Conservation (phyloP, 805 yeast species). For the Wickerhamomyces pijperi region DNA sequence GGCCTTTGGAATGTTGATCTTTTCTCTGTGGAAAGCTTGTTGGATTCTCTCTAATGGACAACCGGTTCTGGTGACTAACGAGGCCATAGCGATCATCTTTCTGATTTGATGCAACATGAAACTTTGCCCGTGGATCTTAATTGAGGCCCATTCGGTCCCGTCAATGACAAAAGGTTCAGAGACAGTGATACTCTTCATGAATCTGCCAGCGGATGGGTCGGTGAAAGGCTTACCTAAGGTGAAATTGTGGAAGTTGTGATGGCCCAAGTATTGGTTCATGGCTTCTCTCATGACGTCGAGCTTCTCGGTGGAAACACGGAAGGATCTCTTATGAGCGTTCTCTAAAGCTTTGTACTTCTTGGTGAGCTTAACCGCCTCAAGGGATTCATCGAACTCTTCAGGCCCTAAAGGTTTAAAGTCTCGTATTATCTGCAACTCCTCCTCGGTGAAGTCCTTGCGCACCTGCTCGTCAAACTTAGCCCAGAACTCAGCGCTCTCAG, state of each 20-base stretch:
- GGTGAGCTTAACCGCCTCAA: slow-evolving; percentile 25
- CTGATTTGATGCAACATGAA: slow-evolving; percentile 97
- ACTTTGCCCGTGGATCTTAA: slow-evolving; percentile 95
- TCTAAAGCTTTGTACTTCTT: slow-evolving; percentile 53
- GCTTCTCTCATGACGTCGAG: slow-evolving; percentile 55
- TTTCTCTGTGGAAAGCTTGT: slow-evolving; percentile 65
- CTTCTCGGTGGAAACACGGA: slow-evolving; percentile 52
- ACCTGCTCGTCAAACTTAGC: slow-evolving; percentile 30
- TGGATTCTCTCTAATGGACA: slow-evolving; percentile 66
- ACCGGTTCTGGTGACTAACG: slow-evolving; percentile 75
- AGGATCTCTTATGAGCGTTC: slow-evolving; percentile 54
- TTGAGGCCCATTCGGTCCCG: slow-evolving; percentile 92
- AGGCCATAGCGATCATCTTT: slow-evolving; percentile 95
- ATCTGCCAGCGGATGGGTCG: slow-evolving; percentile 79
- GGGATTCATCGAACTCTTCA: slow-evolving; percentile 28
- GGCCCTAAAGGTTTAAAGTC: slow-evolving; percentile 24
- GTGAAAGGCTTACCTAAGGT: slow-evolving; percentile 72
- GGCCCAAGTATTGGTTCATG: slow-evolving; percentile 66
- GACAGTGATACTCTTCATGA: slow-evolving; percentile 68
- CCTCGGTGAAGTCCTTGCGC: slow-evolving; percentile 20
- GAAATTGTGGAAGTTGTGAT: slow-evolving; percentile 87
- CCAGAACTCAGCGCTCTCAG: slow-evolving; percentile 76
- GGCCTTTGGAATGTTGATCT: slow-evolving; percentile 90
- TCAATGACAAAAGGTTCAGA: slow-evolving; percentile 86
- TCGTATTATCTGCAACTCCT: slow-evolving; percentile 16